Percentiles rank a stretch among this genome's conserved stretches.
These are phyloP conservation scores for Moesziomyces antarcticus DNA, from an alignment of 1,284 basidiomycete species.

Conservation along the genomic window DNA sequence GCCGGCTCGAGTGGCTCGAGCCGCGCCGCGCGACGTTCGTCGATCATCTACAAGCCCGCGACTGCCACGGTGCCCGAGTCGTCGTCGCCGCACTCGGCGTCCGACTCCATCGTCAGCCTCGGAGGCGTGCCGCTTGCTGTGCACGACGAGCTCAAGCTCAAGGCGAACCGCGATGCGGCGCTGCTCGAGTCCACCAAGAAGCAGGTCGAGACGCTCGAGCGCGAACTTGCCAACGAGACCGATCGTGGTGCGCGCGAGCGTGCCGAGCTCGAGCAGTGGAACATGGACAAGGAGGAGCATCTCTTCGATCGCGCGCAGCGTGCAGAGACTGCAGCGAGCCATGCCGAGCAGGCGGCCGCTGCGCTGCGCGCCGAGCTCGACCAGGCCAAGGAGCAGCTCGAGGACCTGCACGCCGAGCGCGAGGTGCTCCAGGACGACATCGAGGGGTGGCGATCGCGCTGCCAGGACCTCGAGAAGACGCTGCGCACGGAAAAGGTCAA, in stretches of 20 bases:
- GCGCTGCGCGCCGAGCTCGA: slow-evolving; percentile 36
- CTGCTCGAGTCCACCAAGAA: slow-evolving; percentile 48
- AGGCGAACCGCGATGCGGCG: slow-evolving; percentile 46
- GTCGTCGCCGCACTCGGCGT: slow-evolving; percentile 19
- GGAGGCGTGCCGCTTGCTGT: slow-evolving; percentile 45
- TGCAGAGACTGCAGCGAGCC: slow-evolving; percentile 35
- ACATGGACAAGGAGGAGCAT: slow-evolving; percentile 47
- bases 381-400: slow-evolving; percentile 35
- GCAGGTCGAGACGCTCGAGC: slow-evolving; percentile 52
- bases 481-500: slow-evolving; percentile 51
- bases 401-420: slow-evolving; percentile 61
- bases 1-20: slow-evolving; percentile 17
- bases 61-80: slow-evolving; percentile 25
- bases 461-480: slow-evolving; percentile 60
- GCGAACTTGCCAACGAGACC: slow-evolving; percentile 47
- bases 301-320: slow-evolving; percentile 44
- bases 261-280: slow-evolving; percentile 58
- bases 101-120: slow-evolving; percentile 31
- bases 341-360: slow-evolving; percentile 15
- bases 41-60: slow-evolving; percentile 53
- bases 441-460: slow-evolving; percentile 64
- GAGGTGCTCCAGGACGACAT: slow-evolving; percentile 64
- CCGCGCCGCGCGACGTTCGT: slow-evolving; percentile 32
- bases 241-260: slow-evolving; percentile 48
- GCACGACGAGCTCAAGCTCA: slow-evolving; percentile 59